Conservation (phyloP, 2,329 filamentous ascomycete genomes). For the Neofusicoccum umdonicola region DNA sequence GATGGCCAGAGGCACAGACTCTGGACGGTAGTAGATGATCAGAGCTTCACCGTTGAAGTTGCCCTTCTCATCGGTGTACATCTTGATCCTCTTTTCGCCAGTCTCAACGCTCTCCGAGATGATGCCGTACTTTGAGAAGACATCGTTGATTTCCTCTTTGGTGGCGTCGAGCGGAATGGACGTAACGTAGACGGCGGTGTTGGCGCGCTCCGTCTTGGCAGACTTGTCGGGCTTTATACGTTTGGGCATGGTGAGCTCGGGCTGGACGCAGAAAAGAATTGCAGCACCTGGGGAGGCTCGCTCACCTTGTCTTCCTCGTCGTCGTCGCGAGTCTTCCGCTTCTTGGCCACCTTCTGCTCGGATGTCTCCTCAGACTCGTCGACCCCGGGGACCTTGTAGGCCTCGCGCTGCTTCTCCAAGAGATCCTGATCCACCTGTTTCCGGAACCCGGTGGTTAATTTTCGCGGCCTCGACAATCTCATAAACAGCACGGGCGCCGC, state of each 20-base stretch:
- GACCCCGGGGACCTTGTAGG: slow-evolving; percentile 56
- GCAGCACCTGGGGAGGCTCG: too few relatives aligned
- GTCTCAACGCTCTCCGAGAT: slow-evolving; percentile 94
- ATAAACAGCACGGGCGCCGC: slow-evolving; percentile 1
- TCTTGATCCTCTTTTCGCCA: slow-evolving; percentile 83
- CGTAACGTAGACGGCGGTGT: slow-evolving; percentile 70
- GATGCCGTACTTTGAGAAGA: slow-evolving; percentile 86
- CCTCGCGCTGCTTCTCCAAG: slow-evolving; percentile 59
- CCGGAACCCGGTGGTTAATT: slow-evolving; percentile 24
- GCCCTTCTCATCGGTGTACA: slow-evolving; percentile 79
- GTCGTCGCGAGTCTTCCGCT: background rate
- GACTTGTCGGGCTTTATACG: background rate
- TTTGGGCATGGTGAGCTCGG: slow-evolving; percentile 20
- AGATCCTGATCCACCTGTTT: slow-evolving; percentile 59
- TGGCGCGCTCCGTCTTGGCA: slow-evolving; percentile 26
- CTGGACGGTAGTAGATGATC: slow-evolving; percentile 90
- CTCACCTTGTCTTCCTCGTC: slow-evolving; percentile 4
- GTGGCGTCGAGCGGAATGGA: slow-evolving; percentile 79
- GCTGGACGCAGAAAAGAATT: too few relatives aligned
- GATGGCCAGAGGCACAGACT: slow-evolving; percentile 85
- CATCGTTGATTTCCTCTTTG: slow-evolving; percentile 73
- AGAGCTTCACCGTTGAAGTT: slow-evolving; percentile 92
- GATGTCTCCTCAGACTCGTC: slow-evolving; percentile 32
- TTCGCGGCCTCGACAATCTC: slow-evolving; percentile 25
- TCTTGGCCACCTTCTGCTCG: background rate